phyloP scores from a whole-genome alignment of 495 filamentous ascomycete genomes.

The Penicillium waksmanii region DNA sequence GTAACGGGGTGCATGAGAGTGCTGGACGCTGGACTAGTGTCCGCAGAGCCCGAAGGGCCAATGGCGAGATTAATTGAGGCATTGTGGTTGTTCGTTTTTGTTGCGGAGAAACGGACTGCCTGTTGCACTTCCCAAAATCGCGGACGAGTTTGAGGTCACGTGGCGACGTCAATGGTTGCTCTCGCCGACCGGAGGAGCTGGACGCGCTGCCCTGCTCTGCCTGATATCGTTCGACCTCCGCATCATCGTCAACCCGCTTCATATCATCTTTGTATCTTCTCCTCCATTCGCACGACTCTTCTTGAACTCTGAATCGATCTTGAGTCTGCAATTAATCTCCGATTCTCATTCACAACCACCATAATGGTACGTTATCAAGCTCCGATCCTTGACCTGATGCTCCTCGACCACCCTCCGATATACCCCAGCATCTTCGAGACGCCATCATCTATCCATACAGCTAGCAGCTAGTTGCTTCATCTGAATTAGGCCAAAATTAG shows the following conservation, averaged over 20 bases:
- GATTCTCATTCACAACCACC: constrained; percentile 15
- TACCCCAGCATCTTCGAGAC: constrained; percentile 4
- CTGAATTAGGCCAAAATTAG: neutral
- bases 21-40: constrained; percentile 40
- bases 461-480: neutral
- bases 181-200: constrained; percentile 39
- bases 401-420: constrained; percentile 18
- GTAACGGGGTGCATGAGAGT: constrained; percentile 22
- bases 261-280: constrained; percentile 13
- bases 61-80: constrained; percentile 42
- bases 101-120: neutral
- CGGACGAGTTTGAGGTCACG: constrained; percentile 27
- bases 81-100: constrained; percentile 24
- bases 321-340: neutral
- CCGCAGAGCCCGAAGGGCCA: constrained; percentile 45
- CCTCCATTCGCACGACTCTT: neutral
- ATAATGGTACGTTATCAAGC: constrained; percentile 44
- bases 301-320: neutral
- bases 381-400: constrained; percentile 19
- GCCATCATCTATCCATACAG: neutral
- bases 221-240: constrained; percentile 32
- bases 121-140: constrained; percentile 11
- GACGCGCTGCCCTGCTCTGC: constrained; percentile 39
- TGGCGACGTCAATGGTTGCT: constrained; percentile 36
- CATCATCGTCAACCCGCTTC: constrained; percentile 22